phyloP scores from a whole-genome alignment of 257 asterid genomes.

The Salvia splendens region DNA sequence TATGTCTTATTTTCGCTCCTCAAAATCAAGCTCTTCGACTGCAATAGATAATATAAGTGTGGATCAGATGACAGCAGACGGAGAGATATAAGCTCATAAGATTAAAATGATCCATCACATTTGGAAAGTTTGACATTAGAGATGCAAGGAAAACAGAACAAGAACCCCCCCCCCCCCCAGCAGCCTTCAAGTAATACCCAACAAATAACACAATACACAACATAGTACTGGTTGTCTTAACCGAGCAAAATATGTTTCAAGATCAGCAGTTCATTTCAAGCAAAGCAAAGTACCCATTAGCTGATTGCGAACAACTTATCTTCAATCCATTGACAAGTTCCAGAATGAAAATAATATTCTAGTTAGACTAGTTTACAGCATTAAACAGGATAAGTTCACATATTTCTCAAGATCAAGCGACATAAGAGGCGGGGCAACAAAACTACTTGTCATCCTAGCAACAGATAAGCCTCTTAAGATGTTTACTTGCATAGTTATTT shows the following conservation, averaged over 20 bases:
- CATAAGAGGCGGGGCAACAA: background rate
- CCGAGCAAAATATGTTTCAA: background rate
- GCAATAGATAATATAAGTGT: constrained; percentile 34
- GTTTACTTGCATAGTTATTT: background rate
- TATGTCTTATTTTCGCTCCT: constrained; percentile 75
- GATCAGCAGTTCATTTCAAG: background rate
- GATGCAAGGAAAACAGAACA: constrained; percentile 12
- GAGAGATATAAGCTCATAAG: background rate
- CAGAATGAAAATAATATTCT: background rate
- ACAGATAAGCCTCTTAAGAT: background rate
- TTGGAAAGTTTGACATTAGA: constrained; percentile 8
- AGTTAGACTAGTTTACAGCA: background rate
- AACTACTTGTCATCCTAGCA: background rate
- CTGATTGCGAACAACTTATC: background rate
- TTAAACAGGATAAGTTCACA: background rate
- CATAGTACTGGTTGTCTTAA: background rate
- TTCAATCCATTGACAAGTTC: background rate
- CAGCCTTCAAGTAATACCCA: background rate
- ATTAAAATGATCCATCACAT: background rate
- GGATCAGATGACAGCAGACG: constrained; percentile 21
- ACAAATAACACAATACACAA: background rate
- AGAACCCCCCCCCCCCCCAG: too few relatives aligned
- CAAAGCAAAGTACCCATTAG: background rate
- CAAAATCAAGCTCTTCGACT: constrained; percentile 81
- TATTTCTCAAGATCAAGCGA: background rate